Conservation (phyloP, 179 eudicot species). For the Spinacia oleracea region DNA sequence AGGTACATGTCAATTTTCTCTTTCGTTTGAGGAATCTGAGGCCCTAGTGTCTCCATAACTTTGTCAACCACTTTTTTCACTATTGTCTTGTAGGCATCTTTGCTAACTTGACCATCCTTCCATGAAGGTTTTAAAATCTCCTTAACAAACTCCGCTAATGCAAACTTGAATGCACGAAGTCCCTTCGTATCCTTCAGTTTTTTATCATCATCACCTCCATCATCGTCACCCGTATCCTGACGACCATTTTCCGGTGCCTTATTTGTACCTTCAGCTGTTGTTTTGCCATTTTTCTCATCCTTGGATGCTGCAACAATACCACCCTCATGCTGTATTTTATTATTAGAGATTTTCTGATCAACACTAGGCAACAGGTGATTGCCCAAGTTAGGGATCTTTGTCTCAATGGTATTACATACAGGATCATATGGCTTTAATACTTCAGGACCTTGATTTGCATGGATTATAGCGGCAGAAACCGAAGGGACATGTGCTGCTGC, state of each 20-base stretch:
- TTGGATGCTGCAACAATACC: constrained; percentile 11
- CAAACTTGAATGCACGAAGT: constrained; percentile 66
- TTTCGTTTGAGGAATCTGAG: constrained; percentile 67
- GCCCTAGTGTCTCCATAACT: constrained; percentile 58
- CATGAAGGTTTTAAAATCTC: constrained; percentile 82
- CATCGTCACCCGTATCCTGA: constrained; percentile 39
- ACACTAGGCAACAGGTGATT: constrained; percentile 9
- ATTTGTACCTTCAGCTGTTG: constrained; percentile 17
- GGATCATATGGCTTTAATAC: constrained; percentile 39
- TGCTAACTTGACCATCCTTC: constrained; percentile 83
- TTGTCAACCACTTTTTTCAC: constrained; percentile 91
- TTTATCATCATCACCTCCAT: constrained; percentile 47
- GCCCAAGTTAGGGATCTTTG: constrained; percentile 22
- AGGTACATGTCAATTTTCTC: constrained; percentile 77
- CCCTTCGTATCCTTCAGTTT: constrained; percentile 60
- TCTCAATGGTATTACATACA: constrained; percentile 30
- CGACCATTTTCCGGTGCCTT: constrained; percentile 33
- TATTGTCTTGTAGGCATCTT: constrained; percentile 70
- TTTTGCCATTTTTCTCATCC: constrained; percentile 30
- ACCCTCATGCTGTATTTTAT: constrained; percentile 20
- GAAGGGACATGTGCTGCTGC: constrained; percentile 24
- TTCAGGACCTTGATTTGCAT: constrained; percentile 32
- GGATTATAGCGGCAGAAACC: constrained; percentile 21
- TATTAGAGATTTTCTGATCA: constrained; percentile 28
- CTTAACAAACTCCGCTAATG: constrained; percentile 79